A percentile compares a stretch with the other conserved stretches of the same genome.
phyloP scores from a whole-genome alignment of 371 early-diverging fungal species.

The Mucor lusitanicus region DNA sequence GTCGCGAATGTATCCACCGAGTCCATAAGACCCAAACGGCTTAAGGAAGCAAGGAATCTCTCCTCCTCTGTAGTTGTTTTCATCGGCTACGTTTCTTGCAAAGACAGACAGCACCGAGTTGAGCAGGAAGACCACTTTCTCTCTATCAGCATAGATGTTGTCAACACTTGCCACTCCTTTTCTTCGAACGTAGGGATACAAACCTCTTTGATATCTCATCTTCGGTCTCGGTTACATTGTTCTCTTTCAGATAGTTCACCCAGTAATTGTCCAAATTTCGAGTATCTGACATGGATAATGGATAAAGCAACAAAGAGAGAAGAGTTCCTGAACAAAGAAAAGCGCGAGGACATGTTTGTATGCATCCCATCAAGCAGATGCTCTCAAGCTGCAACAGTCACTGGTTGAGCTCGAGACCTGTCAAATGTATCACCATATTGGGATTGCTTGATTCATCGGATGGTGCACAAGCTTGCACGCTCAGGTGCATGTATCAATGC shows the following conservation, averaged over 20 bases:
- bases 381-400: neutral
- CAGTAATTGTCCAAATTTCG: neutral
- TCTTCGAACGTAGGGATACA: neutral
- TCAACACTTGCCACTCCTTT: neutral
- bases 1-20: constrained; percentile 32
- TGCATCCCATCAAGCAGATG: neutral
- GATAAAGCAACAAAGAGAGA: neutral
- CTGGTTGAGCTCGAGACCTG: neutral
- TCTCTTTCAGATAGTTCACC: constrained; percentile 2
- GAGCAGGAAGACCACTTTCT: constrained; percentile 6
- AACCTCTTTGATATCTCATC: constrained; percentile 17
- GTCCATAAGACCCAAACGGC: constrained; percentile 44
- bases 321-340: neutral
- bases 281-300: constrained; percentile 1
- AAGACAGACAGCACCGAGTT: neutral
- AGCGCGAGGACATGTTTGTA: neutral
- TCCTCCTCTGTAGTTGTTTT: constrained; percentile 7
- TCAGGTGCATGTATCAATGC: neutral
- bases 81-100: neutral
- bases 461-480: neutral
- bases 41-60: constrained; percentile 18
- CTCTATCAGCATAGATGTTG: neutral
- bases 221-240: constrained; percentile 1
- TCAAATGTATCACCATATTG: neutral
- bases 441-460: neutral